Base-by-base conservation (phyloP, 345 rosid species). In the Corymbia maculata region DNA sequence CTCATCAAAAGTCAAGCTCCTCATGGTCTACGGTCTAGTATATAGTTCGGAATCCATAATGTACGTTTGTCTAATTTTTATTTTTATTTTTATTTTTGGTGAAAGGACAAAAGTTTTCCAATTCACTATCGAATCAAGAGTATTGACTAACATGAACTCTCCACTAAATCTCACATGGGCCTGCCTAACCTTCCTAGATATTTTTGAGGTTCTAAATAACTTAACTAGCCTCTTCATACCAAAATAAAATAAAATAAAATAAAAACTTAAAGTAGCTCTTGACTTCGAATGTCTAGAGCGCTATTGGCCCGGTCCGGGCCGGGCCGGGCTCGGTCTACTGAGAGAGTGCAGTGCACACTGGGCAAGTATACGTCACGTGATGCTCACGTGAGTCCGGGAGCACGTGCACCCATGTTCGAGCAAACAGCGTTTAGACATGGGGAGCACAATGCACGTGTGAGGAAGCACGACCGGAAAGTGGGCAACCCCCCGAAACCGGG, bases 371-470 rank as follows among this genome's bases (percentile, higher is more conserved):
- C 24, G 12, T 36, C 86, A 79, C 89, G 92, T 86, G 88, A 87
- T 19, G 44, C 8, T 70, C 92, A 88, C 91, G 92, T 89, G 93
- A 51, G 12, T 7, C 45, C 2, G 9, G 9, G 32, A 17, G 89
- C 95, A 90, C 93, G 92, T 92, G 94, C 87, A 45, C 88, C 52
- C 94, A 89, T 86, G 94, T 90, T 91, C 79, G 88, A 21, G 32
- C 30, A 3, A 45, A 66, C 89, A 85, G 49, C 87, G 86, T 9
- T 45, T 17, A 50, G 89, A 88, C 87, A 90, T 88, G 91, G 79
- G 52, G 30, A 85, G 94, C 89, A 89, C 84, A 61, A 92, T 90
- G 92, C 94, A 93, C 94, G 95, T 93, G 95, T 68, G 91, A 85
- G 86, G 86, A 91, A 92, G 89, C 89, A 89, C 85, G 45, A 87